phyloP scores from a whole-genome alignment of 2,329 filamentous ascomycete species.

The Fusarium sp. region DNA sequence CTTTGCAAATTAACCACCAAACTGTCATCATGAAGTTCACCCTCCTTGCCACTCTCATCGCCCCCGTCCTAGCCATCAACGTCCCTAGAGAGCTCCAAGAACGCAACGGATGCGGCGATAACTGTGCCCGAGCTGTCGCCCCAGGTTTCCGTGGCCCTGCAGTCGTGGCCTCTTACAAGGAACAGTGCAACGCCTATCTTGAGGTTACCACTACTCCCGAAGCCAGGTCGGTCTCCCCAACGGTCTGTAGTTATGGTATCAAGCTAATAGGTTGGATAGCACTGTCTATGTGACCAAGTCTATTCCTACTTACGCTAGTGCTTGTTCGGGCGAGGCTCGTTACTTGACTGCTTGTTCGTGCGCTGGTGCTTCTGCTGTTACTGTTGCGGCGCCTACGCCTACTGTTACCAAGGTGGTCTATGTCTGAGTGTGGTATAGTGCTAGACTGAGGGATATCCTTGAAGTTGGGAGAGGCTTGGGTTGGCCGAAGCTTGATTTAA shows the following conservation, averaged over 20 bases:
- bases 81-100: conserved; percentile 35
- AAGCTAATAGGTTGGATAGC: conserved; percentile 10
- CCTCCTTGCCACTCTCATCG: conserved; percentile 33
- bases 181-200: conserved; percentile 41
- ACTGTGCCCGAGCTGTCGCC: conserved; percentile 40
- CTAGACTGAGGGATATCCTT: too few species aligned
- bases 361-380: conserved; percentile 28
- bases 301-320: conserved; percentile 41
- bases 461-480: too few species aligned
- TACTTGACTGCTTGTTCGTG: conserved; percentile 44
- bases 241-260: fast-evolving
- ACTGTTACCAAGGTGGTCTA: conserved; percentile 38
- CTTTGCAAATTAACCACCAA: not conserved
- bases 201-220: conserved; percentile 35
- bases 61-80: conserved; percentile 28
- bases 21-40: conserved; percentile 40
- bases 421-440: not conserved
- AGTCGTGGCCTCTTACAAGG: conserved; percentile 28
- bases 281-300: conserved; percentile 41
- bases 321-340: conserved; percentile 39
- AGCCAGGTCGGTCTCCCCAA: conserved; percentile 14
- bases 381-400: conserved; percentile 33
- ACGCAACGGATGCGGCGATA: conserved; percentile 35
- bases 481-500: too few species aligned
- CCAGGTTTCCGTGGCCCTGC: conserved; percentile 31